Evolutionary conservation across 129 eudicot species (phyloP).

Genomic region (sunflower (Helianthus annuus)): HanXRQr2.0-SUNRISE NC_035443.2:52259585-52260084

Average conservation of each 20-base stretch:
- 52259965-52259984: conserved; percentile 55
- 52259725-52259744: conserved; percentile 68
- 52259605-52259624: conserved; percentile 73
- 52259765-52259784: conserved; percentile 76
- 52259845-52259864: conserved; percentile 66
- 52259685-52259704: conserved; percentile 89
- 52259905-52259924: conserved; percentile 81
- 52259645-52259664: conserved; percentile 70
- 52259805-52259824: conserved; percentile 92
- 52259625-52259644: conserved; percentile 65
- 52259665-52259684: conserved; percentile 62
- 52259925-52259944: conserved; percentile 90
- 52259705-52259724: conserved; percentile 26
- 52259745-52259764: conserved; percentile 61
- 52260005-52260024: conserved; percentile 96
- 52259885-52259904: conserved; percentile 63
- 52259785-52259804: conserved; percentile 79
- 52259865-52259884: conserved; percentile 54
- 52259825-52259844: conserved; percentile 72
- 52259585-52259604: conserved; percentile 77
- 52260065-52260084: conserved; percentile 31
- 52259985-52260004: conserved; percentile 75
- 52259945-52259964: conserved; percentile 42
- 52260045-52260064: conserved; percentile 24
- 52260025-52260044: conserved; percentile 95